Conservation (phyloP, 164 flowering plant species). For the Macadamia integrifolia region DNA sequence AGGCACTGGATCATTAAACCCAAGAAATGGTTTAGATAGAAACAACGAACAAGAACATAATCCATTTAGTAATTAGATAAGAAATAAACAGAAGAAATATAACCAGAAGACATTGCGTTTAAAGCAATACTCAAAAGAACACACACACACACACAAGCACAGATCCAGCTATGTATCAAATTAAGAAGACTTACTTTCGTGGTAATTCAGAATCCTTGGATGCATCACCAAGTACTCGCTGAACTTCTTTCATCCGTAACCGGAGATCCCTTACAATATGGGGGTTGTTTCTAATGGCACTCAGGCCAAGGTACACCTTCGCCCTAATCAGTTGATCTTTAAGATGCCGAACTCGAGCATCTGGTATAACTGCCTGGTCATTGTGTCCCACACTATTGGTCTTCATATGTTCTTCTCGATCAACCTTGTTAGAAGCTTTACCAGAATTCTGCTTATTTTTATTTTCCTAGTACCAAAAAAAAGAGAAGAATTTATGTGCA, state of each 20-base stretch:
- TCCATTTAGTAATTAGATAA: not conserved
- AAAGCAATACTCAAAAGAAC: not conserved
- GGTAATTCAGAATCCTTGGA: slow-evolving; percentile 71
- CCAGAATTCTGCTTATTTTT: slow-evolving; percentile 20
- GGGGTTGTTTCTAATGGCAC: slow-evolving; percentile 58
- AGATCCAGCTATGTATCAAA: not conserved
- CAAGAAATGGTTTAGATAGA: not conserved
- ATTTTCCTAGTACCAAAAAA: slow-evolving; percentile 22
- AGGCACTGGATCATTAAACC: slow-evolving; percentile 37
- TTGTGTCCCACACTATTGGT: slow-evolving; percentile 23
- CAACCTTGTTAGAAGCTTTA: slow-evolving; percentile 18
- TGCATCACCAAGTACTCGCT: slow-evolving; percentile 62
- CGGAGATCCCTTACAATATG: slow-evolving; percentile 69
- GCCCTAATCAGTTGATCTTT: slow-evolving; percentile 79
- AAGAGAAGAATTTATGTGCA: slow-evolving; percentile 4
- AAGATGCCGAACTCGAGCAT: slow-evolving; percentile 55
- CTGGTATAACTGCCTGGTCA: slow-evolving; percentile 28
- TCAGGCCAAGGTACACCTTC: slow-evolving; percentile 61
- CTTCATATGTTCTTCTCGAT: slow-evolving; percentile 16
- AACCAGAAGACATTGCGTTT: not conserved
- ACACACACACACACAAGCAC: not conserved
- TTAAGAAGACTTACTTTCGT: slow-evolving; percentile 38
- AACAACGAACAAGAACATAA: not conserved
- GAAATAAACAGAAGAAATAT: not conserved
- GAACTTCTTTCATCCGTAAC: slow-evolving; percentile 63